Conservation (phyloP, 225 moss, liverwort and hornwort genomes). For the Climacium dendroides region DNA sequence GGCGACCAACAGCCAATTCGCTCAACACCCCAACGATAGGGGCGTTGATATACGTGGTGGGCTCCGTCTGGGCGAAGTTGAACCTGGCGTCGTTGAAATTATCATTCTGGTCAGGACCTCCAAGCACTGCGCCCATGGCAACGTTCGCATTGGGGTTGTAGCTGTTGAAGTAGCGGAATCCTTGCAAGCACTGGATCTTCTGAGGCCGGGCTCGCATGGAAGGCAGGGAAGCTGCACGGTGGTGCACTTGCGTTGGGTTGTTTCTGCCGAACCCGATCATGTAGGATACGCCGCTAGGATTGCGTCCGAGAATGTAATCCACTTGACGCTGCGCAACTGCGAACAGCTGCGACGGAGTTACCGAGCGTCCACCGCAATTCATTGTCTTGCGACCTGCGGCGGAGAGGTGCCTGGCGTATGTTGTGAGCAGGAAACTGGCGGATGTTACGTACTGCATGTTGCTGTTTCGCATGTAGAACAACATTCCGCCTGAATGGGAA, state of each 20-base stretch:
- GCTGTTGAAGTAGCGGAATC: constrained; percentile 15
- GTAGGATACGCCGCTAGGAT: constrained; percentile 57
- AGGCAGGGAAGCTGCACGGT: constrained; percentile 44
- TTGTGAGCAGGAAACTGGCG: constrained; percentile 46
- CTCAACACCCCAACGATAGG: constrained; percentile 20
- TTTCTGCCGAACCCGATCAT: constrained; percentile 67
- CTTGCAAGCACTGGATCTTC: constrained; percentile 21
- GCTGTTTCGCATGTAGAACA: constrained; percentile 23
- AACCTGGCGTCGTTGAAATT: constrained; percentile 5
- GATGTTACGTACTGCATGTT: constrained; percentile 76
- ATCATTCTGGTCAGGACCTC: constrained; percentile 19
- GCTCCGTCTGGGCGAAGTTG: constrained; percentile 27
- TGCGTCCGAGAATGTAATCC: constrained; percentile 68
- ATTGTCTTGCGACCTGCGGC: not conserved
- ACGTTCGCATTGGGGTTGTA: not conserved
- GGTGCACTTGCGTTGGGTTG: constrained; percentile 50
- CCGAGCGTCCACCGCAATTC: constrained; percentile 5
- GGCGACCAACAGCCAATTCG: not conserved
- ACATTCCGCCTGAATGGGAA: constrained; percentile 35
- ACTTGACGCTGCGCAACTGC: constrained; percentile 38
- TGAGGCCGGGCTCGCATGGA: not conserved
- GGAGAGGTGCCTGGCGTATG: constrained; percentile 44
- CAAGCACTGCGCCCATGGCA: constrained; percentile 7
- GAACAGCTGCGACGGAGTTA: constrained; percentile 16
- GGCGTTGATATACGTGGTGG: constrained; percentile 15